These are phyloP conservation scores for Tulasnella sp. DNA, from an alignment of 768 basidiomycete genomes.

Conservation along the genomic window DNA sequence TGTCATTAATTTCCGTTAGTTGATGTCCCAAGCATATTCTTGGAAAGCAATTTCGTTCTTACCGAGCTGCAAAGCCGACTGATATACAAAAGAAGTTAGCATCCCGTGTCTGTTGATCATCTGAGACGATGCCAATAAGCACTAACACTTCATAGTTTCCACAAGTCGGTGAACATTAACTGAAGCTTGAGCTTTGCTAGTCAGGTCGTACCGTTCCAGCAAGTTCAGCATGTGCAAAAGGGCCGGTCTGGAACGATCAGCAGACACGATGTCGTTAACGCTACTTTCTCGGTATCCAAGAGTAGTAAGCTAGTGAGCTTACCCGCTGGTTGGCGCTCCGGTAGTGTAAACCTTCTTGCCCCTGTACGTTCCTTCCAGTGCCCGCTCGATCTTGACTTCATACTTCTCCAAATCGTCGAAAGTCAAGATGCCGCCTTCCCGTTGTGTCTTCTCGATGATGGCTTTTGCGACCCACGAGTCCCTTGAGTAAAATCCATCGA, in stretches of 20 bases:
- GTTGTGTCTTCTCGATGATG: slow-evolving; percentile 68
- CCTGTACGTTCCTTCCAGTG: slow-evolving; percentile 76
- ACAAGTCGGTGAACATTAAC: slow-evolving; percentile 78
- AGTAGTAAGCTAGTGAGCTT: background rate
- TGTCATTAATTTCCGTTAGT: background rate
- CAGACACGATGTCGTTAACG: background rate
- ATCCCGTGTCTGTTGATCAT: slow-evolving; percentile 31
- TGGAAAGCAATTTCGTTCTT: slow-evolving; percentile 26
- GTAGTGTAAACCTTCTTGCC: slow-evolving; percentile 82
- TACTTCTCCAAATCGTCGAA: slow-evolving; percentile 75
- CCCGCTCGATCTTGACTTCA: slow-evolving; percentile 65
- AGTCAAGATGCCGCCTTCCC: slow-evolving; percentile 79
- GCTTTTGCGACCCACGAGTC: slow-evolving; percentile 66
- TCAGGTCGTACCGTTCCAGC: slow-evolving; percentile 69
- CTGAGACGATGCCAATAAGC: slow-evolving; percentile 2
- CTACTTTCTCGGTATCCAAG: background rate
- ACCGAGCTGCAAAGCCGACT: slow-evolving; percentile 71
- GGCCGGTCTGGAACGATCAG: slow-evolving; percentile 68
- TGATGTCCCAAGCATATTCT: no score
- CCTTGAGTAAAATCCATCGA: slow-evolving; percentile 82
- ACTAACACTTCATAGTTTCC: slow-evolving; percentile 81
- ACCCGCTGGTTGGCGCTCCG: slow-evolving; percentile 66
- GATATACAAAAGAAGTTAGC: slow-evolving; percentile 5
- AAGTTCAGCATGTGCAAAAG: slow-evolving; percentile 90
- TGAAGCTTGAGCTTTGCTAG: slow-evolving; percentile 55